These are phyloP conservation scores for Chlamydomonas schloesseri DNA, from an alignment of 139 green algal species.

Conservation along the genomic window DNA sequence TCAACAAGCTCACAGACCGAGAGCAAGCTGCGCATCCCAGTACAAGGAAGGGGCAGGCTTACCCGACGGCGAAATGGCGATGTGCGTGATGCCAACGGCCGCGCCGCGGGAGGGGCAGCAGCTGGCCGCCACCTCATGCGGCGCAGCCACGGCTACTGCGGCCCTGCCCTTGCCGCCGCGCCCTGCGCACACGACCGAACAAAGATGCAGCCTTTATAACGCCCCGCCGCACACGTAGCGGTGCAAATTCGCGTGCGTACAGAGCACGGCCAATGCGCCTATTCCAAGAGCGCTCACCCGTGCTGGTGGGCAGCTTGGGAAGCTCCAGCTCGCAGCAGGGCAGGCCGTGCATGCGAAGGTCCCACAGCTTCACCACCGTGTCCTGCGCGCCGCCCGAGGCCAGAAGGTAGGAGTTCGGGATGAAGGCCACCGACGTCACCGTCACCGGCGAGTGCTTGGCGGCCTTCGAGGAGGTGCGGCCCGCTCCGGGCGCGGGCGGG, in stretches of 20 bases:
- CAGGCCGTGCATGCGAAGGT: slow-evolving; percentile 36
- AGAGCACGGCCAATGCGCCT: background rate
- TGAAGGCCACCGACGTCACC: slow-evolving; percentile 75
- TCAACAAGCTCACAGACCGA: too few relatives aligned
- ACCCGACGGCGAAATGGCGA: background rate
- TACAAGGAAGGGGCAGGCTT: background rate
- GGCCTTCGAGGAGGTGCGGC: background rate
- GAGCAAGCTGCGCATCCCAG: too few relatives aligned
- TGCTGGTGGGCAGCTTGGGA: background rate
- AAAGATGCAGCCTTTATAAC: too few relatives aligned
- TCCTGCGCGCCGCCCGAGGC: slow-evolving; percentile 59
- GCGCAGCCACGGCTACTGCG: background rate
- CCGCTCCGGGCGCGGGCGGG: background rate
- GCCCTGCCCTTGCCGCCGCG: background rate
- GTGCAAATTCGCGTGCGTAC: too few relatives aligned
- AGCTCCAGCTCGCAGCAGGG: slow-evolving; percentile 18
- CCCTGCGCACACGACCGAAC: too few relatives aligned
- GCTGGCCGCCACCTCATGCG: slow-evolving; percentile 5
- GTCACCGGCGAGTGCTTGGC: slow-evolving; percentile 41
- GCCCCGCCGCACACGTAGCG: too few relatives aligned
- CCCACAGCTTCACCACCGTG: slow-evolving; percentile 35
- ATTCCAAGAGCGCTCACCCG: background rate
- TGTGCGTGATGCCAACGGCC: slow-evolving; percentile 17
- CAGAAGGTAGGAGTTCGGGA: slow-evolving; percentile 65
- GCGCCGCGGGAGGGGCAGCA: background rate